Percentiles rank a stretch among this genome's conserved stretches.
Evolutionary conservation across 169 alveolate species (phyloP).

Genomic region (Cryptosporidium canis): DNA sequence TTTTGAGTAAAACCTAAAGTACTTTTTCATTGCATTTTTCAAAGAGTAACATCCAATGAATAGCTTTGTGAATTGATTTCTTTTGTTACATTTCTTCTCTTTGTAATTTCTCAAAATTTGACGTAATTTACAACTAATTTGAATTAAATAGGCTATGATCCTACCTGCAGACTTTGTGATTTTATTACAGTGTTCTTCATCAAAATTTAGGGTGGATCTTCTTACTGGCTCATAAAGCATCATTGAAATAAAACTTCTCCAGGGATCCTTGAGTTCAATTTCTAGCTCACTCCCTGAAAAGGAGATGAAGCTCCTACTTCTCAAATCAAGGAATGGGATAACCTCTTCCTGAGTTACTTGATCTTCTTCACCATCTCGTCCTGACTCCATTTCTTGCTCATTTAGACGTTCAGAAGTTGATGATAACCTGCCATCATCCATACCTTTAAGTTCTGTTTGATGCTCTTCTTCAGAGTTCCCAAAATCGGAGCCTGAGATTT

Average conservation of each 20-base stretch:
- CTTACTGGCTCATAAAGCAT: constrained; percentile 28
- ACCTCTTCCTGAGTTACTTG: not conserved
- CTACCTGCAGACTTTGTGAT: not conserved
- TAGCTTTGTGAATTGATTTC: not conserved
- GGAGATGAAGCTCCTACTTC: not conserved
- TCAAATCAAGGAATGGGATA: not conserved
- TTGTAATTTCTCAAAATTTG: not conserved
- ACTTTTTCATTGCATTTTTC: not conserved
- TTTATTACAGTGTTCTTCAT: constrained; percentile 16
- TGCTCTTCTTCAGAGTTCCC: no score
- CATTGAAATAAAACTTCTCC: constrained; percentile 29
- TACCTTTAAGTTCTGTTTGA: no score
- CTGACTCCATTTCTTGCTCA: not conserved
- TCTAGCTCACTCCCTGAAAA: not conserved
- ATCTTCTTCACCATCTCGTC: not conserved
- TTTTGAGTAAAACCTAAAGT: not conserved
- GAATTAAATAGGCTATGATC: not conserved
- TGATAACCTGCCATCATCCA: no score
- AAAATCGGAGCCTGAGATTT: no score
- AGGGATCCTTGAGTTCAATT: not conserved
- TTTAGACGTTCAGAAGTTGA: no score
- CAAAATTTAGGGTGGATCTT: not conserved
- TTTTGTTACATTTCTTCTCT: constrained; percentile 1
- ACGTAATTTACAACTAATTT: not conserved
- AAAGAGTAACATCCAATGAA: not conserved